Evolutionary conservation across 2,329 filamentous ascomycete genomes (phyloP), one percentile per base, ranked within the genome.

Genomic region (Xylaria sp.): DNA sequence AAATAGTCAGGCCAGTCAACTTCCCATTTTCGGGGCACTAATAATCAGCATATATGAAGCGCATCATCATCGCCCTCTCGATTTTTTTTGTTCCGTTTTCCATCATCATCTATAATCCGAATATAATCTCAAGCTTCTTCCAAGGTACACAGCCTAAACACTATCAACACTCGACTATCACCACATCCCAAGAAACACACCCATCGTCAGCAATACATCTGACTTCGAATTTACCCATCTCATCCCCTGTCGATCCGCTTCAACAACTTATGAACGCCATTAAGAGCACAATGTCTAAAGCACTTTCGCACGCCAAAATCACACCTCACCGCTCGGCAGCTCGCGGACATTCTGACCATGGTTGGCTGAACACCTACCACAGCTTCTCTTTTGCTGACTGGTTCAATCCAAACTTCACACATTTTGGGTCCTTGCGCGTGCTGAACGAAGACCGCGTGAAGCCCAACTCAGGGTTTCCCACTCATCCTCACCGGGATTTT

Each of bases 391-490:
- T 97, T 80, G 92, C 92, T 51, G 85, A 86, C 77, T 89, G 86
- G 86, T 90, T 90, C 80, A 86, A 94, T 77, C 90, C 91, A 1
- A 79, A 81, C 31, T 91, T 89, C 82, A 86, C 86, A 55, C 85
- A 87, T 71, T 97, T 92, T 77, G 94, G 94, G 8, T 87, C 90
- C 31, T 86, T 97, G 56, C 89, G 94, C 66, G 93, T 97, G 48
- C 90, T 97, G 76, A 97, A 97, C 77, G 94, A 97, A 83, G 94
- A 97, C 80, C 91, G 93, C 41, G 93, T 97, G 41, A 87, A 89
- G 76, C 83, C 90, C 34, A 87, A 89, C 69, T 89, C 87, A 10
- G 94, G 94, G 4, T 97, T 97, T 82, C 93, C 93, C 3, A 94
- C 92, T 0, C 94, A 97, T 78, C 90, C 90, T 31, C 94, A 97